Percentiles rank a stretch among this genome's conserved stretches.
phyloP scores from a whole-genome alignment of 2,329 filamentous ascomycete species.

The Colletotrichum spaethianum region DNA sequence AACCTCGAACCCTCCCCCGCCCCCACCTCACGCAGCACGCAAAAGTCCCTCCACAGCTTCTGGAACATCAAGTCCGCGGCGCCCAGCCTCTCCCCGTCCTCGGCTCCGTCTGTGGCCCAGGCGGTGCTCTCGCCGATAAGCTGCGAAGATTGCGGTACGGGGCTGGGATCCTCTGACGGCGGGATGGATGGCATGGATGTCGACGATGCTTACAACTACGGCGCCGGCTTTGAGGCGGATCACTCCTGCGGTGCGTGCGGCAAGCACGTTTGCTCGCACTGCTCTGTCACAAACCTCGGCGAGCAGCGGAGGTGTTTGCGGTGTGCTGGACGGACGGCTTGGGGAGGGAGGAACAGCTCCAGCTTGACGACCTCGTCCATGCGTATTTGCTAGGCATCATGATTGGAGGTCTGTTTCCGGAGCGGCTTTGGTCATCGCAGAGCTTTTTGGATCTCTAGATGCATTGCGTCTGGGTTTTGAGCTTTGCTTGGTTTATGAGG shows the following conservation, averaged over 20 bases:
- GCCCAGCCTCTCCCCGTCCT: constrained; percentile 47
- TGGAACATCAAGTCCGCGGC: constrained; percentile 67
- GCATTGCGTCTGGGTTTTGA: neutral
- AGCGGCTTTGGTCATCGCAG: neutral
- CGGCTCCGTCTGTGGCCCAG: constrained; percentile 72
- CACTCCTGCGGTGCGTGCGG: constrained; percentile 64
- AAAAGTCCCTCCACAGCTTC: constrained; percentile 72
- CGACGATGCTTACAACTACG: constrained; percentile 47
- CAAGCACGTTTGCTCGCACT: constrained; percentile 71
- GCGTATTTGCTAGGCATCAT: constrained; percentile 1
- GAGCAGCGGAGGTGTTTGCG: constrained; percentile 66
- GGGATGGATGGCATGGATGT: constrained; percentile 55
- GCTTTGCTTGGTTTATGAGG: constrained; percentile 42
- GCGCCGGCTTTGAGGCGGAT: constrained; percentile 44
- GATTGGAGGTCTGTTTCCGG: neutral
- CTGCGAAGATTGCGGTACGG: constrained; percentile 69
- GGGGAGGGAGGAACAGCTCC: constrained; percentile 34
- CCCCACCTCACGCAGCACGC: constrained; percentile 46
- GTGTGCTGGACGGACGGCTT: constrained; percentile 61
- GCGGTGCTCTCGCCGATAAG: constrained; percentile 54
- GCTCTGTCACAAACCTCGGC: constrained; percentile 71
- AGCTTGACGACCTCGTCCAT: constrained; percentile 41
- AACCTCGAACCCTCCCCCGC: constrained; percentile 37
- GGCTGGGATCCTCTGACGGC: constrained; percentile 42
- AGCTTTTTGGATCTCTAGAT: neutral